Base-by-base conservation (phyloP, 2,329 filamentous ascomycete genomes). In the Fusarium gaditjirri region DNA sequence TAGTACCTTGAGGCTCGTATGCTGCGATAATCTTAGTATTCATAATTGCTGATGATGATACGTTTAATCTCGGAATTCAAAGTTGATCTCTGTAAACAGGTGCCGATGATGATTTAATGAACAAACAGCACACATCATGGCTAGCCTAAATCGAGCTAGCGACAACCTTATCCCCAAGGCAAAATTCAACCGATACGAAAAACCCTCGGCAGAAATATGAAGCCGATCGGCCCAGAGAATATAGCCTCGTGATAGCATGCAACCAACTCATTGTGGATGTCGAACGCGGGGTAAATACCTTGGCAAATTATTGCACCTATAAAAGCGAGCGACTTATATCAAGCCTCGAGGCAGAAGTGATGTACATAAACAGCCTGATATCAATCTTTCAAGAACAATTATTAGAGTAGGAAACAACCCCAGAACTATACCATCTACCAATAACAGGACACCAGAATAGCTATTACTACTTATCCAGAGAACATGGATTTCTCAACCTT, bases 161-260 rank as follows among this genome's bases (percentile, higher is more conserved):
- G 13, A 53, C 11, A 23, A 17, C 1, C 19, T 17, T 19, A 11
- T 16, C 13, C 21, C 27, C 44, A 33, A 27, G 27, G 38, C 21
- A 21, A 6, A 39, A 17, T 41, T 33, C 44, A 59, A 19, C 55
- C 43, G 44, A 53, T 27, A 17, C 9, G 7, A 35, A 43, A 33
- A 16, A 6, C 21, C 56, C 56, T 59, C 56, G 56, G 56, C 27
- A 53, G n/a, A 36, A 59, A 59, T 53, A n/a, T 12, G n/a, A 59
- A 25, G 25, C 44, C 56, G 41, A 23, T 16, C 36, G 21, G 35
- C 27, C 17, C n/a, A 23, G 25, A 39, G 17, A 33, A 25, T 16
- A 7, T 38, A 31, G n/a, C 35, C 53, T 56, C 53, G 39, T 46
- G 53, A 56, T 35, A 23, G 39, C 21, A 16, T 33, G 13, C 6